Evolutionary conservation across 495 filamentous ascomycete genomes (phyloP).

Genomic region (Penicillium coprophilum): DNA sequence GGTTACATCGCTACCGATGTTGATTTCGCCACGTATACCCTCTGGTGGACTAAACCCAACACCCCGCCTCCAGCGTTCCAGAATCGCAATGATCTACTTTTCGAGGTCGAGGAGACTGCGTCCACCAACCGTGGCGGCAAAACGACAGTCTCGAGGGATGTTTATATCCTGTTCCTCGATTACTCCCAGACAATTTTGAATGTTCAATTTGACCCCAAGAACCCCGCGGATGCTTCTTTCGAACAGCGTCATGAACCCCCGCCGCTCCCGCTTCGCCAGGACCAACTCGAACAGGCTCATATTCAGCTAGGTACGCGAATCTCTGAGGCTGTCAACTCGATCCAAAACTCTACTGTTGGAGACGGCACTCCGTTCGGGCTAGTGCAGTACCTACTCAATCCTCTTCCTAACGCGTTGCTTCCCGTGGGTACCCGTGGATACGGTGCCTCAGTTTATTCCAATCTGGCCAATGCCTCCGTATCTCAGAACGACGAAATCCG

Average conservation of each 20-base stretch:
- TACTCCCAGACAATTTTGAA: conserved; percentile 93
- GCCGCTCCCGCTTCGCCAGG: conserved; percentile 81
- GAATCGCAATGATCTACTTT: conserved; percentile 77
- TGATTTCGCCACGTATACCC: conserved; percentile 66
- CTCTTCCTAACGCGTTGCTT: conserved; percentile 68
- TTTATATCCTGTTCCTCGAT: conserved; percentile 87
- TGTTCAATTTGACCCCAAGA: conserved; percentile 72
- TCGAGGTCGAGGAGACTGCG: conserved; percentile 76
- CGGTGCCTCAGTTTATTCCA: conserved; percentile 88
- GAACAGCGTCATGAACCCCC: conserved; percentile 88
- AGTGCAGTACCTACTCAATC: conserved; percentile 72
- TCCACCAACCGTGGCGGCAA: conserved; percentile 66
- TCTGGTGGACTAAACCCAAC: conserved; percentile 80
- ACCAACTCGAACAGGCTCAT: conserved; percentile 86
- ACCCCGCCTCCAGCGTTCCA: conserved; percentile 78
- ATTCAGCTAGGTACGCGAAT: conserved; percentile 73
- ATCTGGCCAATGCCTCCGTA: conserved; percentile 88
- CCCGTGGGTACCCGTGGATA: conserved; percentile 86
- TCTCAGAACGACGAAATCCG: conserved; percentile 93
- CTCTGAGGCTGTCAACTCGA: conserved; percentile 60
- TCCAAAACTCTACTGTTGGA: conserved; percentile 76
- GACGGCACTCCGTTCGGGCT: conserved; percentile 79
- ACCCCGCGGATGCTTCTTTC: conserved; percentile 67
- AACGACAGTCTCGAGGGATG: conserved; percentile 68
- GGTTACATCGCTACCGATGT: conserved; percentile 84